Base-by-base conservation (phyloP, 1,139 yeast species). In the Geotrichum histeridarum region DNA sequence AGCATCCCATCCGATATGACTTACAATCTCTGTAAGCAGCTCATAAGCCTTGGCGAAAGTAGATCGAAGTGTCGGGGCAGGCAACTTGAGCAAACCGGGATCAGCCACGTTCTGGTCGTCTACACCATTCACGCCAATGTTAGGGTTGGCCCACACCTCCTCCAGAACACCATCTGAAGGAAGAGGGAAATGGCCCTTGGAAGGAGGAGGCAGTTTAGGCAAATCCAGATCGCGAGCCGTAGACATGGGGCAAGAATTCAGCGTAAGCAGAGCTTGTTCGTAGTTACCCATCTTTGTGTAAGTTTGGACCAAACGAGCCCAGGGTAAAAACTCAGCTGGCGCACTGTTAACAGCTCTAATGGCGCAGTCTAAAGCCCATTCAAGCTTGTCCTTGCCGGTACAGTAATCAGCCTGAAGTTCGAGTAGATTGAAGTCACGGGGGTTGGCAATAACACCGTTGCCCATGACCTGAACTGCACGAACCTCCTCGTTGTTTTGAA, bases 201-300 rank as follows among this genome's bases (percentile, higher is more conserved):
- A 83, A 42, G 86, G 82, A n/a, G 78, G 77, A 5, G 90, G 80
- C 71, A 95, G 76, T 18, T 73, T 61, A 54, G 70, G 72, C 36
- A 65, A 57, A 59, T 75, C 78, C 53, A 80, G 79, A 44, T 84
- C 86, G 62, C 81, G 81, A 59, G 82, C 79, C 1, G 85, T 79
- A 65, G 86, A 85, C 95, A 93, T 87, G 8, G 98, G 98, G 67
- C 96, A 85, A 6, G 96, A 86, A 67, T 93, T 93, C 61, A 93
- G 77, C 0, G 96, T 83, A 51, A 88, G 71, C 57, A 93, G 75
- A 0, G 97, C 97, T 64, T 80, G 82, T 58, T 82, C 83, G 63
- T 80, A 86, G 67, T 89, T 89, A 54, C 80, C 83, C 59, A 78
- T 73, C 53, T 82, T 74, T 42, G 91, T 84, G 66, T 91, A 87